Conservation (phyloP, 352 stramenopile species). For the Phytophthora pinifolia region DNA sequence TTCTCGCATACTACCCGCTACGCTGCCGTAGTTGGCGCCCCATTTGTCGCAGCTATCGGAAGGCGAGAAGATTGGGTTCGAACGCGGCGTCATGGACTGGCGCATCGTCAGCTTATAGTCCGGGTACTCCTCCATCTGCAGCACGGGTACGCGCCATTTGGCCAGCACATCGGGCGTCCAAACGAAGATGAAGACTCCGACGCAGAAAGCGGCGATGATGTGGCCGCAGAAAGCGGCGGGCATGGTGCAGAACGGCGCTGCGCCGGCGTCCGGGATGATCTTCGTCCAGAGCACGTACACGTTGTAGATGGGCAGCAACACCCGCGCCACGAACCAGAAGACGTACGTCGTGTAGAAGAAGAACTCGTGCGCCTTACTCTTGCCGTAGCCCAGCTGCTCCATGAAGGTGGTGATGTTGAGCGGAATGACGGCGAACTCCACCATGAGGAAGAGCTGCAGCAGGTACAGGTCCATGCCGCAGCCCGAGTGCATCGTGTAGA, state of each 20-base stretch:
- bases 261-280: slow-evolving; percentile 53
- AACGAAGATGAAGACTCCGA: slow-evolving; percentile 82
- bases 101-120: slow-evolving; percentile 81
- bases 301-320: slow-evolving; percentile 78
- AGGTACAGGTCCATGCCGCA: slow-evolving; percentile 80
- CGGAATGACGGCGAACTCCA: slow-evolving; percentile 82
- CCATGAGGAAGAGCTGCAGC: slow-evolving; percentile 78
- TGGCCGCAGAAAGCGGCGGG: slow-evolving; percentile 74
- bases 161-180: slow-evolving; percentile 83
- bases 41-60: slow-evolving; percentile 21
- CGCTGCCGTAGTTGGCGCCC: slow-evolving; percentile 40
- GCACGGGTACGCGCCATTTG: slow-evolving; percentile 64
- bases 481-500: slow-evolving; percentile 78
- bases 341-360: slow-evolving; percentile 81
- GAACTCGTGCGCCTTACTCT: slow-evolving; percentile 52
- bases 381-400: slow-evolving; percentile 74
- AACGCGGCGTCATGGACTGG: slow-evolving; percentile 70
- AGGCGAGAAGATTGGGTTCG: slow-evolving; percentile 50
- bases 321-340: slow-evolving; percentile 73
- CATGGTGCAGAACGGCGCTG: slow-evolving; percentile 56
- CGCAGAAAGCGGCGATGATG: slow-evolving; percentile 78
- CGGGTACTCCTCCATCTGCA: slow-evolving; percentile 73
- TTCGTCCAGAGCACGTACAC: slow-evolving; percentile 77
- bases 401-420: slow-evolving; percentile 83
- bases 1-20: slow-evolving; percentile 29